Base-by-base conservation (phyloP, 495 filamentous ascomycete species). In the Wilcoxina mikolae region DNA sequence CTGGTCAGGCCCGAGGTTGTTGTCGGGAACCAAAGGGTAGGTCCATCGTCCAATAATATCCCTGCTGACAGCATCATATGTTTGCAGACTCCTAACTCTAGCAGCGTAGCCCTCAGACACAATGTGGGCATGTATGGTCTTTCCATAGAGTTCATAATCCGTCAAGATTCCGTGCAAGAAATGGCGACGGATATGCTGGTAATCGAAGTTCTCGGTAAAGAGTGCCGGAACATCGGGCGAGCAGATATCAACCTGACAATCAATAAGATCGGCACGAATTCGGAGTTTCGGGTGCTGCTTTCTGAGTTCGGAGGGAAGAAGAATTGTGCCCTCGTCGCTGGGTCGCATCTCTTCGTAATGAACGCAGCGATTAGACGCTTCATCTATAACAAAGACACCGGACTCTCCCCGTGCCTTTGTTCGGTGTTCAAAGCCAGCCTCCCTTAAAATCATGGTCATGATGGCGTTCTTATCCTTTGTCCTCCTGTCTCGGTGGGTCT, bases 161-260 rank as follows among this genome's bases (percentile, higher is more conserved):
- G 95, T 95, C 22, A 99, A 73, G 15, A 96, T 86, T 55, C 87
- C 87, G 58, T 85, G 81, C 24, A 99, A 67, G 61, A 94, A 96
- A 61, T 94, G 86, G 58, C 81, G 81, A 52, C 91, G 78, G 5
- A 91, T 84, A 3, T 84, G 73, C 63, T 94, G 83, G 69, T 91
- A 95, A 69, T 99, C 91, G 67, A 99, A 99, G 65, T 87, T 93
- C 65, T 99, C 91, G 4, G 87, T 88, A 86, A 91, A 99, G 55
- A 95, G 70, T 26, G 88, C 87, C 42, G 96, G 74, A 18, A 95
- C 87, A 60, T 96, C 91, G 0, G 89, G 87, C 0, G 93, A 95
- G 68, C 93, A 99, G 57, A 99, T 96, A 64, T 99, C 91, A 65
- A 99, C 90, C 52, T 82, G 85, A 62, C 86, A 91, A 70, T 99